phyloP scores from a whole-genome alignment of 2,329 filamentous ascomycete genomes.

The Colletotrichum horii region DNA sequence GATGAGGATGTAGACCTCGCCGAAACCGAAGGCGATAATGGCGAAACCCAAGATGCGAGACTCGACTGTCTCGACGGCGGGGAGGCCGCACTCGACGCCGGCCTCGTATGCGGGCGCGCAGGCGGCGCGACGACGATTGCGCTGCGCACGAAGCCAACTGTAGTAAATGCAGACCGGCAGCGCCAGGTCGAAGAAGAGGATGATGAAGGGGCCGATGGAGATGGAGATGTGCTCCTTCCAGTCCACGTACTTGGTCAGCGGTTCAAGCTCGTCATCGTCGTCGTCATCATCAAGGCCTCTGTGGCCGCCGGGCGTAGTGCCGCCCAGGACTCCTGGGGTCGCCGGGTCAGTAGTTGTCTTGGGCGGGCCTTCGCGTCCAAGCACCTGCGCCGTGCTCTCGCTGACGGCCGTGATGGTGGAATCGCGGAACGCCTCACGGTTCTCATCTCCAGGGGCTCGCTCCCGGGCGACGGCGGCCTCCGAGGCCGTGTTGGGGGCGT shows the following conservation, averaged over 20 bases:
- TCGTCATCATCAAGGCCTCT: not conserved
- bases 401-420: slow-evolving; percentile 17
- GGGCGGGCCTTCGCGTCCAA: not conserved
- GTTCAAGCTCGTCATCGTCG: slow-evolving; percentile 15
- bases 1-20: slow-evolving; percentile 18
- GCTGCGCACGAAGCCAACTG: slow-evolving; percentile 15
- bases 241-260: slow-evolving; percentile 19
- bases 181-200: slow-evolving; percentile 18
- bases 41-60: slow-evolving; percentile 13
- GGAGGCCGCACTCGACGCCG: slow-evolving; percentile 4
- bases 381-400: slow-evolving; percentile 13
- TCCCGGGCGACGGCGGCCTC: not conserved
- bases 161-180: slow-evolving; percentile 18
- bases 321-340: slow-evolving; percentile 1
- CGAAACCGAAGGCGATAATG: slow-evolving; percentile 18
- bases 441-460: slow-evolving; percentile 11
- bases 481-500: not conserved
- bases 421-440: slow-evolving; percentile 14
- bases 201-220: slow-evolving; percentile 18
- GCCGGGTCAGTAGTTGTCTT: slow-evolving; percentile 15
- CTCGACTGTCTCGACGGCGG: slow-evolving; percentile 10
- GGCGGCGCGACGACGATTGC: slow-evolving; percentile 6
- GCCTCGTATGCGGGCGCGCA: slow-evolving; percentile 6
- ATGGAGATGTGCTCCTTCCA: slow-evolving; percentile 20
- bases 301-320: not conserved